Evolutionary conservation across 2,329 filamentous ascomycete genomes (phyloP).

Genomic region (Metarhizium humberi): DNA sequence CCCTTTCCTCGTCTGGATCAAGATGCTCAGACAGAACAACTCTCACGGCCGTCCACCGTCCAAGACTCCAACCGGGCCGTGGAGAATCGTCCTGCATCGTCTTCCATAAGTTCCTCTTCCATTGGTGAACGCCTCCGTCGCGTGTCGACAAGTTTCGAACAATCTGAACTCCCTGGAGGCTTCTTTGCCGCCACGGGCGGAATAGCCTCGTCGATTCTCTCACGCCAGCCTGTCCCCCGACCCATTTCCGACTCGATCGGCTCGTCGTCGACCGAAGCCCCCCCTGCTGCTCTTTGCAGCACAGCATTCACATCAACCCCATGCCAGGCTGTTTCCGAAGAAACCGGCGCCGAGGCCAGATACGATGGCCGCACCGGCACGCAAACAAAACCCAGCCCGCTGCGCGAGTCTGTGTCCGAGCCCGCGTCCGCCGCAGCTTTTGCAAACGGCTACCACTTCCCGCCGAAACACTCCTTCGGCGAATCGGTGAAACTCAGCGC

Average conservation of each 20-base stretch:
- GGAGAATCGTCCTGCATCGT: too few species aligned
- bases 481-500: conserved; percentile 49
- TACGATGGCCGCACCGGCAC: neutral
- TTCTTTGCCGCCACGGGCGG: conserved; percentile 38
- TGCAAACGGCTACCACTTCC: conserved; percentile 58
- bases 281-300: neutral
- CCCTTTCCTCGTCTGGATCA: conserved; percentile 17
- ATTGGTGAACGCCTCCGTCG: conserved; percentile 22
- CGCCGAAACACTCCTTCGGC: conserved; percentile 49
- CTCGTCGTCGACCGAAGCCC: conserved; percentile 7
- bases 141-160: conserved; percentile 29
- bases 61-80: conserved; percentile 1
- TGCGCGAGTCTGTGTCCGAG: conserved; percentile 8
- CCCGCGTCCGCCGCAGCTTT: conserved; percentile 31
- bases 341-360: conserved; percentile 1
- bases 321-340: neutral
- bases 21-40: conserved; percentile 1
- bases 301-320: conserved; percentile 17
- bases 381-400: conserved; percentile 10
- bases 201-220: conserved; percentile 31
- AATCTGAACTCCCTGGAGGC: conserved; percentile 36
- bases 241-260: conserved; percentile 11
- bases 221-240: conserved; percentile 12
- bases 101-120: conserved; percentile 18
- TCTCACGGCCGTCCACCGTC: neutral